Evolutionary conservation across 1,139 yeast genomes (phyloP).

Genomic region (Geotrichum candidum): DNA sequence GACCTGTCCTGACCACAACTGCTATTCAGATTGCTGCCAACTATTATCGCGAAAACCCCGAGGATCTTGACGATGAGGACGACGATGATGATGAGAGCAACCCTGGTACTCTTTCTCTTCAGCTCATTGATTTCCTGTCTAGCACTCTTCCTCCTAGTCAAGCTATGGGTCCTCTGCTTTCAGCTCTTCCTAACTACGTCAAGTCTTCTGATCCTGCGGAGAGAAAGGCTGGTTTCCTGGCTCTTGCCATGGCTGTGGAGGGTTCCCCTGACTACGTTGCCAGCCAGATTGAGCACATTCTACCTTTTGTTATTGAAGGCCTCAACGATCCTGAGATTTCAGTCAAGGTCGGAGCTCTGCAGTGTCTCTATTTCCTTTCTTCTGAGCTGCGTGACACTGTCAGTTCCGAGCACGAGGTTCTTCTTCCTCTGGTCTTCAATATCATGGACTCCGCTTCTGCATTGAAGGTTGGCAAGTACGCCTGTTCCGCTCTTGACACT

Average conservation of each 20-base stretch:
- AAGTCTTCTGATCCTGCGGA: slow-evolving; percentile 62
- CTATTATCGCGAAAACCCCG: slow-evolving; percentile 56
- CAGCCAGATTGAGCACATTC: slow-evolving; percentile 63
- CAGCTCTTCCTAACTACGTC: slow-evolving; percentile 57
- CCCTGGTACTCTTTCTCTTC: slow-evolving; percentile 72
- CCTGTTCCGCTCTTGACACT: slow-evolving; percentile 87
- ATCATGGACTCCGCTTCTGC: slow-evolving; percentile 84
- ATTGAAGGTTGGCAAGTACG: slow-evolving; percentile 80
- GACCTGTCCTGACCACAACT: slow-evolving; percentile 68
- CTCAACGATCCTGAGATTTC: slow-evolving; percentile 69
- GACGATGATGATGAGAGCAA: slow-evolving; percentile 88
- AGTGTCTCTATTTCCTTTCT: slow-evolving; percentile 72
- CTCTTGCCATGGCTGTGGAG: slow-evolving; percentile 75
- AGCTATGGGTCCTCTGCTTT: slow-evolving; percentile 74
- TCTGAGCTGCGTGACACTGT: slow-evolving; percentile 78
- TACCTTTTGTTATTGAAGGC: slow-evolving; percentile 68
- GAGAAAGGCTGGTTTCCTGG: slow-evolving; percentile 81
- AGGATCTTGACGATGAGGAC: slow-evolving; percentile 71
- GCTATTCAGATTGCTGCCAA: slow-evolving; percentile 78
- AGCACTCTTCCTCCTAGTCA: slow-evolving; percentile 88
- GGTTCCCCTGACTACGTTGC: slow-evolving; percentile 94
- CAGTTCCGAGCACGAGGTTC: slow-evolving; percentile 73
- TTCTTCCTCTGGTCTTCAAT: slow-evolving; percentile 79
- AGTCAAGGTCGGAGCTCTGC: slow-evolving; percentile 83
- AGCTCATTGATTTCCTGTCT: slow-evolving; percentile 73